Evolutionary conservation across 2,329 filamentous ascomycete genomes (phyloP).

Genomic region (Gaeumannomyces sp.): DNA sequence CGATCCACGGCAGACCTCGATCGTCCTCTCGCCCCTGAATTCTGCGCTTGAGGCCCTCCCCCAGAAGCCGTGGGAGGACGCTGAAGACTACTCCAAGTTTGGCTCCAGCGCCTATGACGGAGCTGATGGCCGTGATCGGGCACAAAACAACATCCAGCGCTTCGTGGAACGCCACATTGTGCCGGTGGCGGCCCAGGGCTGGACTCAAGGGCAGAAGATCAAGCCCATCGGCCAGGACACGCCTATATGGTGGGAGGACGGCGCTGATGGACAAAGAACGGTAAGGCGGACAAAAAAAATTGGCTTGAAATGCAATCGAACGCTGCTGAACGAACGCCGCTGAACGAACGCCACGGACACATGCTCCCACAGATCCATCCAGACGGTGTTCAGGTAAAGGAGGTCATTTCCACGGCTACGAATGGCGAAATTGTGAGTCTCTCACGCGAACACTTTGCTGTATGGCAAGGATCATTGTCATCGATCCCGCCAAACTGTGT

Average conservation of each 20-base stretch:
- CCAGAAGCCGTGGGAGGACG: conserved; percentile 80
- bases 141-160: conserved; percentile 64
- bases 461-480: background rate
- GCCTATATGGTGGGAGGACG: background rate
- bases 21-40: conserved; percentile 83
- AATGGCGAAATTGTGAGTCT: background rate
- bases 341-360: background rate
- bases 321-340: background rate
- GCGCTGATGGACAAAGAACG: background rate
- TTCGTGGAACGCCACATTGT: conserved; percentile 89
- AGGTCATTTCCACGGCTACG: background rate
- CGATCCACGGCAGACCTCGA: conserved; percentile 62
- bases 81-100: conserved; percentile 61
- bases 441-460: too few species aligned
- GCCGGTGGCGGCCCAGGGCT: conserved; percentile 26
- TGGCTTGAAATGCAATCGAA: background rate
- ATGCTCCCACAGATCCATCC: background rate
- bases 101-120: conserved; percentile 73
- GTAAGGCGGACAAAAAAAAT: background rate
- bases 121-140: conserved; percentile 65
- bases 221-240: background rate
- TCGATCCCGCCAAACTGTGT: background rate
- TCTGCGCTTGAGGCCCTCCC: conserved; percentile 70
- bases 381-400: background rate
- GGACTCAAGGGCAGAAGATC: background rate